Conservation (phyloP, 768 basidiomycete genomes). For the Mycena floridula region DNA sequence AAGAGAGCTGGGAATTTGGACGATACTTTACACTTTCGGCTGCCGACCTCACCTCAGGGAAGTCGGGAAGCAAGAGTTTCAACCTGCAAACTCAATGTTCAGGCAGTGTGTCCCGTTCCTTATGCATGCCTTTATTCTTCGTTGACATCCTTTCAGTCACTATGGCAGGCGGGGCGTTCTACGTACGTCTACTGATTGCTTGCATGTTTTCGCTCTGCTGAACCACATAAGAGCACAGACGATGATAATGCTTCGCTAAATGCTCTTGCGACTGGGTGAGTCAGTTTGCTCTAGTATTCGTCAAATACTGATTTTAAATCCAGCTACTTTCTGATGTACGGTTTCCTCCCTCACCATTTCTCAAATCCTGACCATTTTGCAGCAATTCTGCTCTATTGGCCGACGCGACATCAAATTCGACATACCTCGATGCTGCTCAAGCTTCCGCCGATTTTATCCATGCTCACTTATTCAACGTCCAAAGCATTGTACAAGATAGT, state of each 20-base stretch:
- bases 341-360: neutral
- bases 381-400: slow-evolving; percentile 5
- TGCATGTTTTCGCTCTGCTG: neutral
- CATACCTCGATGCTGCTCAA: slow-evolving; percentile 5
- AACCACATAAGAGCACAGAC: slow-evolving; percentile 1
- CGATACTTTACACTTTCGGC: neutral
- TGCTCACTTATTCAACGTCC: slow-evolving; percentile 3
- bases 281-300: neutral
- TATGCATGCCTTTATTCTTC: neutral
- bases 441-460: slow-evolving; percentile 6
- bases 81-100: neutral
- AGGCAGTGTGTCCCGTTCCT: neutral
- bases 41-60: neutral
- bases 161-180: slow-evolving; percentile 6
- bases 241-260: slow-evolving; percentile 1
- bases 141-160: neutral
- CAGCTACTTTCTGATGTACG: slow-evolving; percentile 3
- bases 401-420: slow-evolving; percentile 7
- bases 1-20: neutral
- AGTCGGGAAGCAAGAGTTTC: neutral
- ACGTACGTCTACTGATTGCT: neutral
- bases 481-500: slow-evolving; percentile 3
- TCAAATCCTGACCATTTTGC: neutral
- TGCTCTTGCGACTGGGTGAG: slow-evolving; percentile 8
- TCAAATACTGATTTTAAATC: neutral